Evolutionary conservation across 83 land plant genomes (phyloP), one percentile per base, ranked within the genome.

Genomic region (Larix sibirica): DNA sequence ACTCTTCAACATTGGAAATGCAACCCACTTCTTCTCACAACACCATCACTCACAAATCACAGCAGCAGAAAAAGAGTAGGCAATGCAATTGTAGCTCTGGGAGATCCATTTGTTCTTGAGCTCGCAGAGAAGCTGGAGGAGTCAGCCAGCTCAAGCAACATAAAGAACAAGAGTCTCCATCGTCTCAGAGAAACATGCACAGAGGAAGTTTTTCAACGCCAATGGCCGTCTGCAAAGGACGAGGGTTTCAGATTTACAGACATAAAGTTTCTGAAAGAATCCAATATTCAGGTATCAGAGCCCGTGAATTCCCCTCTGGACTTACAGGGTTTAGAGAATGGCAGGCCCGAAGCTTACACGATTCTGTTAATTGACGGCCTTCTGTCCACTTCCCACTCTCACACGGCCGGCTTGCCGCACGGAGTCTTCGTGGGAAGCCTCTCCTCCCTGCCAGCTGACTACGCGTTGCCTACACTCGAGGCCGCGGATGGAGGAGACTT

Each of bases 231-330:
- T 24, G 84, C 82, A 10, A 91, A 87, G 77, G 92, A 92, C 66
- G 99, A 97, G 77, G 87, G 92, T 40, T 97, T 94, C 83, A 91
- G 99, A 59, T 97, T 92, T 83, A 97, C 96, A 1, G 96, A 97
- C 85, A 69, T 87, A 81, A 94, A 89, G 24, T 89, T 92, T 81
- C 80, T 97, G 75, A 93, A 83, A 70, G 26, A 77, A 2, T 86
- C 87, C 66, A 47, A 79, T 9, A 86, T 97, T 70, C 44, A 23
- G 14, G 44, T 60, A 0, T 12, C 80, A 9, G 28, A 64, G 14
- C 94, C 98, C n/a, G 65, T 82, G 6, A 33, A 83, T 50, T 2
- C 47, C 14, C 83, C 83, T 9, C 67, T 87, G 3, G 31, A 77
- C 33, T 81, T 78, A 7, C 65, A 23, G 50, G 24, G 16, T 61